Evolutionary conservation across 768 basidiomycete genomes (phyloP).

Genomic region (Boletus huronensis): DNA sequence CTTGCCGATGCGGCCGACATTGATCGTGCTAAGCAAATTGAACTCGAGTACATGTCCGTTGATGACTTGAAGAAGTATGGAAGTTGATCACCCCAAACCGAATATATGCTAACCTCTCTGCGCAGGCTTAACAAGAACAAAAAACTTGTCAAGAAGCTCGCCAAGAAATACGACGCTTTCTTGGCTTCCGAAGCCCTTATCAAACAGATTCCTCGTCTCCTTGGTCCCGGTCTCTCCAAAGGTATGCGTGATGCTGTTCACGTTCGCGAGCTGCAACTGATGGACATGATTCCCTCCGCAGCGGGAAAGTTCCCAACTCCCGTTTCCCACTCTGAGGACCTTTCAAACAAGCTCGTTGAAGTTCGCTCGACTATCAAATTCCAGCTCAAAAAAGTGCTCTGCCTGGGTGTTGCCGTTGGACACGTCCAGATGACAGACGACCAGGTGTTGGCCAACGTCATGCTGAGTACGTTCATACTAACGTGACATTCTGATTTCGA

Average conservation of each 20-base stretch:
- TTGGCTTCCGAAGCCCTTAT: constrained; percentile 94
- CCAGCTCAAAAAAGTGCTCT: constrained; percentile 99
- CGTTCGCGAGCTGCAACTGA: background rate
- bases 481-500: background rate
- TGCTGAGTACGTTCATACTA: constrained; percentile 67
- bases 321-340: constrained; percentile 88
- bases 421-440: constrained; percentile 98
- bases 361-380: constrained; percentile 99
- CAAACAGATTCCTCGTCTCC: constrained; percentile 99
- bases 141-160: constrained; percentile 99
- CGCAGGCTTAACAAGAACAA: constrained; percentile 97
- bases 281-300: constrained; percentile 24
- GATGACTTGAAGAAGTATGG: constrained; percentile 97
- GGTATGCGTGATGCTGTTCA: constrained; percentile 42
- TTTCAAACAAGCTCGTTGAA: constrained; percentile 85
- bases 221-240: constrained; percentile 99
- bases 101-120: background rate
- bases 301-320: constrained; percentile 99
- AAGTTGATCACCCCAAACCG: background rate
- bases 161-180: constrained; percentile 99
- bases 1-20: constrained; percentile 99
- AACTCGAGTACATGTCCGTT: constrained; percentile 98
- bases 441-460: constrained; percentile 94
- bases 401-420: constrained; percentile 97
- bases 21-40: constrained; percentile 96